These are phyloP conservation scores for Camellia granthamiana DNA, from an alignment of 148 eudicot species.

Conservation along the genomic window DNA sequence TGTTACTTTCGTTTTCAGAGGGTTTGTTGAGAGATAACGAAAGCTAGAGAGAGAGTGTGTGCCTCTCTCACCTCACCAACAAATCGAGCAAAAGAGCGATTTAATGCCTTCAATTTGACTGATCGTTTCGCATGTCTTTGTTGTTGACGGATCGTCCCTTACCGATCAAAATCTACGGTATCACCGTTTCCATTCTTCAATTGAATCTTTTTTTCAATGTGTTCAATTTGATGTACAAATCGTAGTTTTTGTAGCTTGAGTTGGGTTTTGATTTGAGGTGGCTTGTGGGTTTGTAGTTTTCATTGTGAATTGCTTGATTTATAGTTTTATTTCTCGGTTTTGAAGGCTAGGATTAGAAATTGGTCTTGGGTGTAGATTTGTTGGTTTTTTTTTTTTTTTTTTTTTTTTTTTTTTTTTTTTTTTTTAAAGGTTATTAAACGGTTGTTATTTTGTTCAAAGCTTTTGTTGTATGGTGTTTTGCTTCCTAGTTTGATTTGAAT, in stretches of 20 bases:
- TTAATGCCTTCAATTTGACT: not conserved
- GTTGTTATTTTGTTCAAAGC: not conserved
- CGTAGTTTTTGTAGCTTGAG: not conserved
- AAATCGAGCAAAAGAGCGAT: not conserved
- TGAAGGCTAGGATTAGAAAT: not conserved
- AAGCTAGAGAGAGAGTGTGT: constrained; percentile 28
- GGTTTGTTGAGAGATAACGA: constrained; percentile 24
- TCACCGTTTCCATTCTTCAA: not conserved
- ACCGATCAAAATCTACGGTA: not conserved
- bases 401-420: not conserved
- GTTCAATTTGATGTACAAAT: not conserved
- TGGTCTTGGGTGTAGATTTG: not conserved
- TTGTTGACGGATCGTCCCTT: not conserved
- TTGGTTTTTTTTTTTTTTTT: not conserved
- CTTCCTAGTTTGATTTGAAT: not conserved
- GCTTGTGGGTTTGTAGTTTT: not conserved
- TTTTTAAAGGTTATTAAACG: not conserved
- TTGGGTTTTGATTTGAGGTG: not conserved
- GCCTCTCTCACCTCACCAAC: not conserved
- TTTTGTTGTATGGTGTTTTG: not conserved
- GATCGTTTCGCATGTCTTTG: not conserved
- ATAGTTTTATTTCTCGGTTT: constrained; percentile 3
- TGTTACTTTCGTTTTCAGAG: constrained; percentile 15
- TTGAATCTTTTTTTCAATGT: not conserved
- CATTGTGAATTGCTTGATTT: not conserved